A percentile compares a stretch with the other conserved stretches of the same genome.
phyloP scores from a whole-genome alignment of 23 red algal genomes.

The Gracilaria domingensis region DNA sequence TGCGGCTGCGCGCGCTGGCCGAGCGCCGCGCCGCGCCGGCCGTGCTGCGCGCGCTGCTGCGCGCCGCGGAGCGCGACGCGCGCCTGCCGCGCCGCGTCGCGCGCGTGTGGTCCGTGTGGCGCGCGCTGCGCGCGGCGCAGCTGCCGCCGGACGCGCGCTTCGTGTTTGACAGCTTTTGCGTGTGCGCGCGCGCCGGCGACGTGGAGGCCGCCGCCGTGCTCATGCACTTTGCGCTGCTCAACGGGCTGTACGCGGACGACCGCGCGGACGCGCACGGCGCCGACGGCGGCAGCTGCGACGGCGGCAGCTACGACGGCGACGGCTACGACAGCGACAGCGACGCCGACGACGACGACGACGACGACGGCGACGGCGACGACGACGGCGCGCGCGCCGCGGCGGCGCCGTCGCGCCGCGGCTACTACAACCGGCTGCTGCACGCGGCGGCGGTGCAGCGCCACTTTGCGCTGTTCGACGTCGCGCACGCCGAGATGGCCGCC shows the following conservation, averaged over 20 bases:
- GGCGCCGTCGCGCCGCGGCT: neutral
- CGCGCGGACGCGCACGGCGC: neutral
- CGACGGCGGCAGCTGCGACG: neutral
- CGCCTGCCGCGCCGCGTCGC: neutral
- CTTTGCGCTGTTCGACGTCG: neutral
- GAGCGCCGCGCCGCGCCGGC: neutral
- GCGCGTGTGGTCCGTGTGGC: constrained; percentile 47
- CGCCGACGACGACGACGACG: neutral
- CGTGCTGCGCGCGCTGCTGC: constrained; percentile 4
- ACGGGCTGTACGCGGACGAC: neutral
- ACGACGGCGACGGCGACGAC: neutral
- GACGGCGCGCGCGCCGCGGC: neutral
- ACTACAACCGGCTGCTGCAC: constrained; percentile 35
- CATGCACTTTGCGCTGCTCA: constrained; percentile 31
- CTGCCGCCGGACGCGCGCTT: neutral
- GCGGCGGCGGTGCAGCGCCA: neutral
- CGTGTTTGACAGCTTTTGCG: constrained; percentile 14
- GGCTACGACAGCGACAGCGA: neutral
- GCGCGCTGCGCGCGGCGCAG: neutral
- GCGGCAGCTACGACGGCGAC: neutral
- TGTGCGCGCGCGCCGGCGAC: constrained; percentile 16
- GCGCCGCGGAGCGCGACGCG: constrained; percentile 29
- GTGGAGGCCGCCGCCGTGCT: constrained; percentile 27
- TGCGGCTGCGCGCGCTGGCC: neutral
- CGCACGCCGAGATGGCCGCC: constrained; percentile 3